These are phyloP conservation scores for Scheffersomyces lignicola DNA, from an alignment of 1,139 yeast genomes.

Conservation along the genomic window DNA sequence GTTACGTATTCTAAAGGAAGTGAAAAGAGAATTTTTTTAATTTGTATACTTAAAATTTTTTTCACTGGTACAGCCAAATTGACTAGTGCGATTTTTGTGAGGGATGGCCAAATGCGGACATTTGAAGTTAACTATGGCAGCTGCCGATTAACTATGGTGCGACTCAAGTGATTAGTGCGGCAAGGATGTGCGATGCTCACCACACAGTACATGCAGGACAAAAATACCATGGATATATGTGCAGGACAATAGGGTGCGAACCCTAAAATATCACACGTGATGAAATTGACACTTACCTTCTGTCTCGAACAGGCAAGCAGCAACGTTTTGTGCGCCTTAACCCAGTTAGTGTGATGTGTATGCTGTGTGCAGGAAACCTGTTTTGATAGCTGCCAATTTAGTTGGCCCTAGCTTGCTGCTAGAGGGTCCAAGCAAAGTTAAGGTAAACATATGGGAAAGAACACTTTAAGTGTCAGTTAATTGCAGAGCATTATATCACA, in stretches of 20 bases:
- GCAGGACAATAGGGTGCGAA: constrained; percentile 12
- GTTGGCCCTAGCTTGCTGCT: too few species aligned
- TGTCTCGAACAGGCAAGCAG: background rate
- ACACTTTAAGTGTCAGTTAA: too few species aligned
- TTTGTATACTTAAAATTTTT: constrained; percentile 3
- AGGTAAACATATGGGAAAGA: too few species aligned
- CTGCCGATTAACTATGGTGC: background rate
- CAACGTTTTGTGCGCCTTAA: constrained; percentile 2
- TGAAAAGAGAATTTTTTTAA: constrained; percentile 1
- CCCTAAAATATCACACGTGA: constrained; percentile 18
- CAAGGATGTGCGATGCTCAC: background rate
- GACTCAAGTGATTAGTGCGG: background rate
- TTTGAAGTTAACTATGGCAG: too few species aligned
- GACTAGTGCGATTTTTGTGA: constrained; percentile 1
- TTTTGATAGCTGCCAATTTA: constrained; percentile 3
- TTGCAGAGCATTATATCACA: too few species aligned
- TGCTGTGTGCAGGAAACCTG: background rate
- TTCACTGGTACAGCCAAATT: background rate
- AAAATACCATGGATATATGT: background rate
- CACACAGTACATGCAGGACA: background rate
- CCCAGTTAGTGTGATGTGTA: too few species aligned
- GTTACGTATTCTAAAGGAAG: constrained; percentile 3
- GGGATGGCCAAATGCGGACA: too few species aligned
- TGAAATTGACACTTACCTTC: constrained; percentile 1
- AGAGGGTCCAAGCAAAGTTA: too few species aligned